Base-by-base conservation (phyloP, 2,329 filamentous ascomycete genomes). In the Cladosporium sp. region DNA sequence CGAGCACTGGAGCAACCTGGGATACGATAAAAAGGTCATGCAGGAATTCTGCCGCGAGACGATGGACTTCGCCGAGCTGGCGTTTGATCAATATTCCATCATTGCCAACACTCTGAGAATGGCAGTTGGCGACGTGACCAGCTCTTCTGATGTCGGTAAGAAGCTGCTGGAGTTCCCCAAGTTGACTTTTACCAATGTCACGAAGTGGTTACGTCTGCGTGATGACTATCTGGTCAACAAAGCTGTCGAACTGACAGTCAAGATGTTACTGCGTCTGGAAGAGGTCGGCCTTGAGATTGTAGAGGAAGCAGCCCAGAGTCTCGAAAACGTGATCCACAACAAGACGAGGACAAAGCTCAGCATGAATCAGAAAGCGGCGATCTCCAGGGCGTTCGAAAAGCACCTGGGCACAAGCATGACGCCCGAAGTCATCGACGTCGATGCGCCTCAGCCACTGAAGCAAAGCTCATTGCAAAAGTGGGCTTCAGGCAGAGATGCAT, bases 41-140 rank as follows among this genome's bases (percentile, higher is more conserved):
- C 90, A 93, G 73, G 89, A 97, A 66, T 97, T 98, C 74, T 97
- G 93, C 75, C 89, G 95, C 70, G 92, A 97, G 75, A 91, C 92
- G 15, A 99, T 99, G 87, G 92, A 98, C 73, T 91, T 97, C 74
- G 93, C 94, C 0, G 92, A 96, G 74, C 85, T 87, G 41, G 84
- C 97, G 1, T 91, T 98, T 74, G 89, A 92, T 49, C 89, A 97
- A 72, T 95, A 96, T 76, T 89, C 88, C 60, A 86, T 97, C 66
- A 88, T 99, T 69, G 87, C 92, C 2, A 90, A 89, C 55, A 90
- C 91, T 14, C 78, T 93, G 65, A 80, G 80, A 80, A 81, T 61
- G 79, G 80, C 28, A 79, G 52, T 21, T 51, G 64, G 81, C 73
- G 14, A 78, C 68, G 74, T 73, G 21, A 70, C 67, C 15, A 71